phyloP scores from a whole-genome alignment of 805 yeast species.

The Dipodascopsis uninucleata region DNA sequence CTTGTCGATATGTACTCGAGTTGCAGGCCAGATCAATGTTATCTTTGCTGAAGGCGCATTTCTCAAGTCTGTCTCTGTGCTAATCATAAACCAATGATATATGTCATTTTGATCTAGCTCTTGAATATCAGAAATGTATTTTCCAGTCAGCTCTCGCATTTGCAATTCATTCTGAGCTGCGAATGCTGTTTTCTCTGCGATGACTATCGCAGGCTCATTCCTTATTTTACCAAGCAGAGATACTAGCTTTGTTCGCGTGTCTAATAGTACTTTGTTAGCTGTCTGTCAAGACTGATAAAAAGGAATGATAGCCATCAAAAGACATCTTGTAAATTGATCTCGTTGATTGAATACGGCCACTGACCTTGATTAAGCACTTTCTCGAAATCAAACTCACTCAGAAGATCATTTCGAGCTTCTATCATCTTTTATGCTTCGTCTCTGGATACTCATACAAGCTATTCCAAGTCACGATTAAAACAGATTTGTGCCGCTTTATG shows the following conservation, averaged over 20 bases:
- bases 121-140: constrained; percentile 28
- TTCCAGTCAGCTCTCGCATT: constrained; percentile 13
- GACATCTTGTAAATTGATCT: too few relatives aligned
- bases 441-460: too few relatives aligned
- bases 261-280: constrained; percentile 34
- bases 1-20: constrained; percentile 76
- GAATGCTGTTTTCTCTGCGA: constrained; percentile 72
- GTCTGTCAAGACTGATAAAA: background rate
- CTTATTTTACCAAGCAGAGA: constrained; percentile 67
- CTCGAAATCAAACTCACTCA: too few relatives aligned
- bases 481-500: too few relatives aligned
- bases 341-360: too few relatives aligned
- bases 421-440: too few relatives aligned
- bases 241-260: constrained; percentile 65
- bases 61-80: constrained; percentile 44
- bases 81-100: constrained; percentile 73
- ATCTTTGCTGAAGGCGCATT: constrained; percentile 60
- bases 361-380: constrained; percentile 8
- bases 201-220: constrained; percentile 58
- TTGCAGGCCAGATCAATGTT: constrained; percentile 84
- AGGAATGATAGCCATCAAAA: background rate
- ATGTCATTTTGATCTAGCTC: constrained; percentile 71
- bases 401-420: too few relatives aligned
- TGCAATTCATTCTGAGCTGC: constrained; percentile 2
- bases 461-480: too few relatives aligned